Evolutionary conservation across 371 early-diverging fungal species (phyloP), one percentile per base, ranked within the genome.

Genomic region (Syncephalastrum contaminatum): DNA sequence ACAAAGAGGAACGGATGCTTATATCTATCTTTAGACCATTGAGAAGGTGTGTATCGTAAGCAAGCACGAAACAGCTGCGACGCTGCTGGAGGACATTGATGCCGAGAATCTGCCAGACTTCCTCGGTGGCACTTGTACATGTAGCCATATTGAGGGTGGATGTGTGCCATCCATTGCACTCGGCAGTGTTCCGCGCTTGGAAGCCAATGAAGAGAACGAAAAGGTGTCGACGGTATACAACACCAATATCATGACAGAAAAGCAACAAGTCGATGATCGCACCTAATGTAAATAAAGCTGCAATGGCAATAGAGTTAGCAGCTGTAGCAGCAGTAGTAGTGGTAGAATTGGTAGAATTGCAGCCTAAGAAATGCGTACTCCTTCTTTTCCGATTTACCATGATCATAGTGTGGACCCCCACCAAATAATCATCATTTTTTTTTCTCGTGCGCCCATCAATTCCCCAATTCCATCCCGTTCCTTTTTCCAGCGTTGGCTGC

Each of bases 131-230:
- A 60, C 59, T 3, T 93, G 93, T 56, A 80, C 72, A 12, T 92
- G 92, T 64, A 68, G 78, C 51, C 90, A 91, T 54, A 87, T 92
- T 84, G 78, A 86, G 1, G 92, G 91, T 46, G 81, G 83, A 22
- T 83, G 83, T 58, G 83, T 83, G 1, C 82, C 84, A 10, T 73
- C 70, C 3, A 39, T 56, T 18, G 40, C 51, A 18, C 30, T 52
- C 25, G 64, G 68, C 14, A 58, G 56, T 5, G 53, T 60, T 6
- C 53, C 68, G 8, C 48, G 46, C 14, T 58, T 67, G n/a, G 48
- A 43, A 18, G 47, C 55, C 1, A 54, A 56, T 2, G 44, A 53
- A 8, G 36, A 55, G 13, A 71, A 71, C 46, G 65, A 69, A 42
- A 50, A 54, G 44, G 69, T 66, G 0, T 12, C 50, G 0, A 67